Evolutionary conservation across 257 asterid species (phyloP), one percentile per base, ranked within the genome.

Genomic region (Nicotiana obtusifolia): DNA sequence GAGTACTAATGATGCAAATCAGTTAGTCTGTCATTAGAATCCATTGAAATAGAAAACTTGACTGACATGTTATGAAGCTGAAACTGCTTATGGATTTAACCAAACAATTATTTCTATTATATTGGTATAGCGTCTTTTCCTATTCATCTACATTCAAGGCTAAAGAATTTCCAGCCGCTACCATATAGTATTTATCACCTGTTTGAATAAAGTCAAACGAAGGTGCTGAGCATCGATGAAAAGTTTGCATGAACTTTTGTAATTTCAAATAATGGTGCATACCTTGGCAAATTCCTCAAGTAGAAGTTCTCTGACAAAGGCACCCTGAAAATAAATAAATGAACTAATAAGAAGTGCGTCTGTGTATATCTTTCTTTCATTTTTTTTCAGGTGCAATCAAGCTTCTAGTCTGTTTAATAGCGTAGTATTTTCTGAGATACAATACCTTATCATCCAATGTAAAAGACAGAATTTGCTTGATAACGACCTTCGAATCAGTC

Each of bases 271-370:
- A 33, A 76, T 64, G 47, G 75, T 76, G 64, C 59, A 52, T 88
- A 95, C 99, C 99, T 95, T 95, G 0, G 97, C 93, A 22, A 94
- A 76, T 85, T 95, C 98, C 10, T 92, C 95, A 76, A 93, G 93
- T 75, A 95, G 89, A 84, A 94, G 86, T 83, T 94, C 97, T 81
- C 97, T 90, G 82, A 94, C 89, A 84, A 91, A 95, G 84, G 94
- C 91, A 80, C 93, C 96, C 99, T 95, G 97, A 86, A 83, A 59
- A 84, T 30, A 52, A 56, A 77, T 77, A 80, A 75, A 59, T 35
- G 77, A 20, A 80, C 65, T 62, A 33, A 16, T 30, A 49, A 80
- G 57, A 81, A 19, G 83, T 64, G 24, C 28, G 19, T 64, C 57
- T 78, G 10, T 41, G 11, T 22, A 33, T 68, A 14, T 47, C 64